These are phyloP conservation scores for Populus hybrid DNA, from an alignment of 441 rosid genomes.

Conservation along the genomic window DNA sequence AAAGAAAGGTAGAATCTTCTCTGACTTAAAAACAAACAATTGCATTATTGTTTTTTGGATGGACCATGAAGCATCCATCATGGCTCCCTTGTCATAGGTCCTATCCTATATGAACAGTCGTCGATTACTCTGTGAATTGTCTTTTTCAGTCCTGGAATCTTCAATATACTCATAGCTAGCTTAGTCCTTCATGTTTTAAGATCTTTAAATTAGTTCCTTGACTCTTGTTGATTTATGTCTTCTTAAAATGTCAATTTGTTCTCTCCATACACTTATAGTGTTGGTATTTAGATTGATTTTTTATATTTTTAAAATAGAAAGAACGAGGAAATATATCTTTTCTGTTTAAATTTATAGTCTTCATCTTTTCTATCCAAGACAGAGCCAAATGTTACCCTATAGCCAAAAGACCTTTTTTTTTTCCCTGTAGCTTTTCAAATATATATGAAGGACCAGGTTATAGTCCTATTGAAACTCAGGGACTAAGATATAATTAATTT, in stretches of 20 bases:
- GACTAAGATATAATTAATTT: not conserved
- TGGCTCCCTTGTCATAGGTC: conserved; percentile 23
- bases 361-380: no score
- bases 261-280: not conserved
- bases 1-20: conserved; percentile 29
- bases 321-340: no score
- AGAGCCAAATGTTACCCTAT: no score
- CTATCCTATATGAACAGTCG: not conserved
- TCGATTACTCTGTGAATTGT: not conserved
- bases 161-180: not conserved
- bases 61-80: conserved; percentile 19
- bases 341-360: no score
- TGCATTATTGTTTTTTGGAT: conserved; percentile 6
- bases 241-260: not conserved
- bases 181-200: not conserved
- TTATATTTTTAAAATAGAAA: no score
- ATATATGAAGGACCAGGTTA: not conserved
- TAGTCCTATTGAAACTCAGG: not conserved
- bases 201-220: not conserved
- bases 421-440: not conserved
- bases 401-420: no score
- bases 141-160: not conserved
- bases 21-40: conserved; percentile 7
- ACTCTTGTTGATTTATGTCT: not conserved
- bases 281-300: not conserved